A percentile compares a stretch with the other conserved stretches of the same genome.
Conservation (phyloP, 2,329 filamentous ascomycete species). For the Colletotrichum falcatum region DNA sequence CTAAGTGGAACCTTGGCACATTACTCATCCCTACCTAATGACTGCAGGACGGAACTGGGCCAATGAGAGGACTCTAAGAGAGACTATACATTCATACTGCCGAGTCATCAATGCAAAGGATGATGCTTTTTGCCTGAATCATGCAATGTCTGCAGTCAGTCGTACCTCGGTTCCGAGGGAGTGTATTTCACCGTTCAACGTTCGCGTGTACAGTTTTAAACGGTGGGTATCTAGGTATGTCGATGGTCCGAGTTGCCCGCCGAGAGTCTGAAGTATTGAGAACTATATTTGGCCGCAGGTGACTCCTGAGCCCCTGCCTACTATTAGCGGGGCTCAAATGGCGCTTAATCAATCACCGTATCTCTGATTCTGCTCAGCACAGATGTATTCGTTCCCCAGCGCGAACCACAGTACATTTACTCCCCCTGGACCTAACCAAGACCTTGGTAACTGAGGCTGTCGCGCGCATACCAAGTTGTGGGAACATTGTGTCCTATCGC, state of each 20-base stretch:
- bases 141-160: neutral
- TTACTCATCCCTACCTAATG: no score
- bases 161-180: neutral
- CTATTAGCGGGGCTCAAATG: no score
- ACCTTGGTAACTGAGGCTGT: constrained; percentile 6
- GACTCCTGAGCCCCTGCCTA: no score
- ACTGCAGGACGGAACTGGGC: neutral
- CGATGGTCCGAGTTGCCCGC: no score
- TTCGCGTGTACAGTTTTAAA: neutral
- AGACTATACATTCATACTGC: neutral
- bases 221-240: neutral
- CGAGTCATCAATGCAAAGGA: neutral
- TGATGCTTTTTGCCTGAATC: neutral
- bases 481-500: neutral
- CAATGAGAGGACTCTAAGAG: neutral
- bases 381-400: no score
- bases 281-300: no score
- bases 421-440: neutral
- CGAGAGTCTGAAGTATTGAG: no score
- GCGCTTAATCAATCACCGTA: neutral
- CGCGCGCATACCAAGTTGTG: constrained; percentile 8
- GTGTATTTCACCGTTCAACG: neutral
- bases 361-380: no score
- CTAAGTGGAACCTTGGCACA: neutral
- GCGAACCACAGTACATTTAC: no score